A percentile compares a stretch with the other conserved stretches of the same genome.
Evolutionary conservation across 1,139 yeast genomes (phyloP).

Genomic region (Candida labiduridarum): DNA sequence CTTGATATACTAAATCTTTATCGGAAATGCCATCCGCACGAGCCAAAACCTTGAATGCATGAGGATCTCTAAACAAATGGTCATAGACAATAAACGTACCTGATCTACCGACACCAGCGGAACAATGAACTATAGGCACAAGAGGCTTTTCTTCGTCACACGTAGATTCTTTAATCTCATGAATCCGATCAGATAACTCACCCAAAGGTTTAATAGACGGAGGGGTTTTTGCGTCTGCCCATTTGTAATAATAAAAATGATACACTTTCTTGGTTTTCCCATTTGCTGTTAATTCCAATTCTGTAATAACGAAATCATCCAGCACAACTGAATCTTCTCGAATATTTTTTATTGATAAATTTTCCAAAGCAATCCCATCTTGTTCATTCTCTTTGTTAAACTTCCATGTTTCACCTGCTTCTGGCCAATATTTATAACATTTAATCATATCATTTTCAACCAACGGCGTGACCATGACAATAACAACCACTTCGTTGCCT

Average conservation of each 20-base stretch:
- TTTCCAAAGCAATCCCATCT: conserved; percentile 30
- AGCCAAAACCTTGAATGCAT: conserved; percentile 7
- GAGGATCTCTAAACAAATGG: conserved; percentile 33
- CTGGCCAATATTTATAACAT: conserved; percentile 80
- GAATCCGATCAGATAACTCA: conserved; percentile 28
- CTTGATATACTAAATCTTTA: conserved; percentile 15
- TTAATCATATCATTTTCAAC: conserved; percentile 61
- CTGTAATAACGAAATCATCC: conserved; percentile 33
- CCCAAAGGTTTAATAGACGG: conserved; percentile 40
- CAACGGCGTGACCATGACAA: conserved; percentile 89
- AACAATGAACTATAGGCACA: conserved; percentile 65
- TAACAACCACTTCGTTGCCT: conserved; percentile 47
- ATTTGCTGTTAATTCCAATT: conserved; percentile 25
- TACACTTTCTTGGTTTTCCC: conserved; percentile 40
- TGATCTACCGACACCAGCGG: conserved; percentile 85
- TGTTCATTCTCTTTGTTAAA: conserved; percentile 18
- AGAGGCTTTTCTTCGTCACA: conserved; percentile 13
- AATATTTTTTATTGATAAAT: conserved; percentile 23
- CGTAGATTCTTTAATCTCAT: conserved; percentile 12
- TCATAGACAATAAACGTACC: conserved; percentile 79
- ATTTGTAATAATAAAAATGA: conserved; percentile 55
- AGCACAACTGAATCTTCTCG: conserved; percentile 20
- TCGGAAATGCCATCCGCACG: neutral
- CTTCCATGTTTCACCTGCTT: conserved; percentile 21
- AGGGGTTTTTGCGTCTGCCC: conserved; percentile 62